A percentile compares a stretch with the other conserved stretches of the same genome.
These are phyloP conservation scores for Russula sp. DNA, from an alignment of 768 basidiomycete genomes.

Conservation along the genomic window DNA sequence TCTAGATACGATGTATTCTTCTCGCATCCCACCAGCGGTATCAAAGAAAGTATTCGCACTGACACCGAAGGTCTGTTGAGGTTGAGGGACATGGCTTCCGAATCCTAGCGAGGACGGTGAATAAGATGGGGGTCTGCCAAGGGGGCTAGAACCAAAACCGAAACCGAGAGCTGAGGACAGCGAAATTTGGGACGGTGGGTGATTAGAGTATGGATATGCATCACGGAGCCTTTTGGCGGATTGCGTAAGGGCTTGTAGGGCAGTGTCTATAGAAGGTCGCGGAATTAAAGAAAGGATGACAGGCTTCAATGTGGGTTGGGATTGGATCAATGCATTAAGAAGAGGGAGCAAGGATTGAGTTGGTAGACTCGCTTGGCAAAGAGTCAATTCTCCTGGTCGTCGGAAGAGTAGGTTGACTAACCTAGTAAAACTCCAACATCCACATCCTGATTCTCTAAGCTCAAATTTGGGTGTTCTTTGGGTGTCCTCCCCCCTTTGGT, in stretches of 20 bases:
- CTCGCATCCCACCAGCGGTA: slow-evolving; percentile 53
- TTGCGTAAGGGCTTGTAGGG: slow-evolving; percentile 56
- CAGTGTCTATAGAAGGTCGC: slow-evolving; percentile 73
- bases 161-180: slow-evolving; percentile 31
- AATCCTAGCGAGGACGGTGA: slow-evolving; percentile 24
- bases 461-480: slow-evolving; percentile 43
- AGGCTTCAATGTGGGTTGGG: slow-evolving; percentile 65
- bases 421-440: slow-evolving; percentile 78
- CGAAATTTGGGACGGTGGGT: slow-evolving; percentile 29
- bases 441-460: slow-evolving; percentile 51
- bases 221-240: slow-evolving; percentile 71
- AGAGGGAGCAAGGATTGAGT: slow-evolving; percentile 69
- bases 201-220: slow-evolving; percentile 74
- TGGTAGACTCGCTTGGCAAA: slow-evolving; percentile 60
- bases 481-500: slow-evolving; percentile 32
- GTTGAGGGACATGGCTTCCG: slow-evolving; percentile 22
- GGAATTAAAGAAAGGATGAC: slow-evolving; percentile 72
- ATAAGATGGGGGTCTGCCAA: slow-evolving; percentile 14
- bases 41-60: slow-evolving; percentile 10
- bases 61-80: slow-evolving; percentile 19
- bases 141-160: slow-evolving; percentile 24
- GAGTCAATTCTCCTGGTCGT: slow-evolving; percentile 16
- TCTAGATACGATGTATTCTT: slow-evolving; percentile 69
- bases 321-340: slow-evolving; percentile 56
- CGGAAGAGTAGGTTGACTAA: slow-evolving; percentile 31